These are phyloP conservation scores for Micractinium sp. DNA, from an alignment of 139 green algal species.

Conservation along the genomic window DNA sequence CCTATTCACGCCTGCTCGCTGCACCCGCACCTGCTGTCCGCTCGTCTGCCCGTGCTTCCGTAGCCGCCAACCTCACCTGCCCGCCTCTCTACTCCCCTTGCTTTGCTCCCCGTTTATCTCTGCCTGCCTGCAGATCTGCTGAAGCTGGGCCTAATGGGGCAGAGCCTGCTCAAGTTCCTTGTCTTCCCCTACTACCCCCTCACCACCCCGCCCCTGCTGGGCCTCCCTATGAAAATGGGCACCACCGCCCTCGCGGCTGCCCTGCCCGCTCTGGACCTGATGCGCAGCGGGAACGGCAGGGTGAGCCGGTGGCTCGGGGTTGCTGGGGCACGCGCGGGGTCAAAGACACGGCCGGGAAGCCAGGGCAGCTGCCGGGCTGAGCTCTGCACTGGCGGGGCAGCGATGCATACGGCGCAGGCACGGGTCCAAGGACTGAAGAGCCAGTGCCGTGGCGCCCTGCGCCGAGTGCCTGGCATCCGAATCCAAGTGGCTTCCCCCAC, in stretches of 20 bases:
- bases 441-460: too few species aligned
- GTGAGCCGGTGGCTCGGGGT: background rate
- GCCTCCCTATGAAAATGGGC: background rate
- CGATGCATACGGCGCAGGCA: background rate
- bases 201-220: background rate
- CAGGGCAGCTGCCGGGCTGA: background rate
- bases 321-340: background rate
- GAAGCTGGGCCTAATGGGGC: background rate
- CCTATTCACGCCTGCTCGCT: background rate
- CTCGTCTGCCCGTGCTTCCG: background rate
- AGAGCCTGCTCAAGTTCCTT: conserved; percentile 10
- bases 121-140: conserved; percentile 3
- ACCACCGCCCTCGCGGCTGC: too few species aligned
- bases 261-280: background rate
- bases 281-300: background rate
- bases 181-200: background rate
- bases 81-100: background rate
- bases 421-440: background rate
- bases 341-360: too few species aligned
- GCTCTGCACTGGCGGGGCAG: background rate
- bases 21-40: background rate
- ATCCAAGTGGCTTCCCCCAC: background rate
- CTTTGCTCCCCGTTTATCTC: background rate
- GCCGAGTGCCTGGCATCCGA: too few species aligned
- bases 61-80: too few species aligned